phyloP scores from a whole-genome alignment of 164 flowering plant genomes.

The Tetracentron sinense region DNA sequence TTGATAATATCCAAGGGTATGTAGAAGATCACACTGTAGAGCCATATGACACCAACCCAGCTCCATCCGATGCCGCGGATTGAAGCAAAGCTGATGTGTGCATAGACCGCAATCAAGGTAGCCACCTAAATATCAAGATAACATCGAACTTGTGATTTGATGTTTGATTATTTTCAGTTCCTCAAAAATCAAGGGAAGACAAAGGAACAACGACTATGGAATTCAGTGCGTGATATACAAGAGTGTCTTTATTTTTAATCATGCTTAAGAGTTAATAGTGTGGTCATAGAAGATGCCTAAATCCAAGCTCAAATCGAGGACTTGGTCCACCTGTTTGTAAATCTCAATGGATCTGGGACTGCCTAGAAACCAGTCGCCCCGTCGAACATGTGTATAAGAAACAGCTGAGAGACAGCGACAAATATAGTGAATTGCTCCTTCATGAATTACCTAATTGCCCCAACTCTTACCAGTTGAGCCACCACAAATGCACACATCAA shows the following conservation, averaged over 20 bases:
- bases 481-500: constrained; percentile 78
- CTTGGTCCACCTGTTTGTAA: neutral
- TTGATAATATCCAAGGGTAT: constrained; percentile 72
- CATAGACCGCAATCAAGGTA: constrained; percentile 74
- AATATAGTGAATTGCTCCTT: no score
- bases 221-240: neutral
- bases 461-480: constrained; percentile 69
- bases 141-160: neutral
- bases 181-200: neutral
- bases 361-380: neutral
- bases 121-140: constrained; percentile 47
- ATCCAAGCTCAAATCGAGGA: no score
- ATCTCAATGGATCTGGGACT: neutral
- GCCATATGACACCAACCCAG: constrained; percentile 84
- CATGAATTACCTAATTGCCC: neutral
- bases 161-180: neutral
- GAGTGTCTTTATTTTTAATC: neutral
- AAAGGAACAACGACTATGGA: neutral
- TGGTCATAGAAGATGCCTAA: no score
- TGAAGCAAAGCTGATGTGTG: constrained; percentile 62
- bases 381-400: no score
- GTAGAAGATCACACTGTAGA: constrained; percentile 70
- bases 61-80: constrained; percentile 84
- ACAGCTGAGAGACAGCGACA: no score
- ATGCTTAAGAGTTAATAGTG: neutral